Conservation (phyloP, 495 filamentous ascomycete species). For the Aspergillus egyptiacus region DNA sequence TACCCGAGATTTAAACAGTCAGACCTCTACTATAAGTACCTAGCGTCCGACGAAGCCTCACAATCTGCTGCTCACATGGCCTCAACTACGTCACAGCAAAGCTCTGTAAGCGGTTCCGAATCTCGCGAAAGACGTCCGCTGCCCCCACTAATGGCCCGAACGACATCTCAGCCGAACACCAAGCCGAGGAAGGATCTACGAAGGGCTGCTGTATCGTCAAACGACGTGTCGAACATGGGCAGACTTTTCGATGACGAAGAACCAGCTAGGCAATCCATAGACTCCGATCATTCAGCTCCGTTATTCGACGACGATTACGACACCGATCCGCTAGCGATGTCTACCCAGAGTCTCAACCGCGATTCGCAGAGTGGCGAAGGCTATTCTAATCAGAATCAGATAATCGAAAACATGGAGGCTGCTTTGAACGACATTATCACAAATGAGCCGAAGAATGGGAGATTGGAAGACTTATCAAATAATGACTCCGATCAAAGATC, state of each 20-base stretch:
- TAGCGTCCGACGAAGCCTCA: slow-evolving; percentile 80
- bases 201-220: slow-evolving; percentile 52
- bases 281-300: slow-evolving; percentile 47
- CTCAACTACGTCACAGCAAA: slow-evolving; percentile 18
- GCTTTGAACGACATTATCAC: slow-evolving; percentile 95
- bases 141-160: slow-evolving; percentile 39
- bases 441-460: slow-evolving; percentile 59
- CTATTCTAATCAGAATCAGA: slow-evolving; percentile 40
- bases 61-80: slow-evolving; percentile 27
- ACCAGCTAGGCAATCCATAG: slow-evolving; percentile 50
- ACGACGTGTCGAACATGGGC: slow-evolving; percentile 44
- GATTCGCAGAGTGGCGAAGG: slow-evolving; percentile 46
- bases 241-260: slow-evolving; percentile 43
- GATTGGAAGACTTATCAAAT: slow-evolving; percentile 55
- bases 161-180: slow-evolving; percentile 32
- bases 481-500: slow-evolving; percentile 45
- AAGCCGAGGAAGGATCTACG: slow-evolving; percentile 46
- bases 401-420: slow-evolving; percentile 90
- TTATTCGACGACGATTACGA: slow-evolving; percentile 65
- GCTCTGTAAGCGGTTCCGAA: slow-evolving; percentile 25
- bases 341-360: slow-evolving; percentile 51
- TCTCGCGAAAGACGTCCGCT: slow-evolving; percentile 34
- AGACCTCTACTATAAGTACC: slow-evolving; percentile 89
- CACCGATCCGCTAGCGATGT: slow-evolving; percentile 55
- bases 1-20: slow-evolving; percentile 85